These are phyloP conservation scores for Groenewaldozyma sp. DNA, from an alignment of 1,139 yeast species.

Conservation along the genomic window DNA sequence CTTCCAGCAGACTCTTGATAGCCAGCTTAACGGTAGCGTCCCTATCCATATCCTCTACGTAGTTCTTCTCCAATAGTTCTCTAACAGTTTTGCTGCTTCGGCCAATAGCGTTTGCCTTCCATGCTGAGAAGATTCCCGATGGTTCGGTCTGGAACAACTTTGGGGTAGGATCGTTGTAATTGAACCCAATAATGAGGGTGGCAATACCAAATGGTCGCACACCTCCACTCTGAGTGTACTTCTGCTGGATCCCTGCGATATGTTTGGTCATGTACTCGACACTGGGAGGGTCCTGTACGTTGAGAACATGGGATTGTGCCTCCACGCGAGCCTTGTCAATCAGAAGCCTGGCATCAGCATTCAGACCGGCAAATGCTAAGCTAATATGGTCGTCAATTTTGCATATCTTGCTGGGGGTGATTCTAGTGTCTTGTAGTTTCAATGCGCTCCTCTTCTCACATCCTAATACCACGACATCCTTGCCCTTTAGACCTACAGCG, in stretches of 20 bases:
- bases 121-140: conserved; percentile 94
- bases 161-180: conserved; percentile 72
- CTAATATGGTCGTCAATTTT: conserved; percentile 85
- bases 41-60: conserved; percentile 60
- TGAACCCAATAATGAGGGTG: conserved; percentile 92
- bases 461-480: conserved; percentile 80
- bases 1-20: conserved; percentile 81
- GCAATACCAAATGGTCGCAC: conserved; percentile 94
- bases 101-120: conserved; percentile 98
- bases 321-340: conserved; percentile 94
- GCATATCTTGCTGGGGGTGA: conserved; percentile 90
- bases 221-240: conserved; percentile 97
- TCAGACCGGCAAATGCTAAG: conserved; percentile 92
- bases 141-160: conserved; percentile 93
- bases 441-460: conserved; percentile 95
- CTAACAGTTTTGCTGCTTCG: conserved; percentile 91
- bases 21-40: conserved; percentile 75
- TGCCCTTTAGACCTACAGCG: conserved; percentile 94
- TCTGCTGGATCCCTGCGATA: conserved; percentile 95
- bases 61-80: conserved; percentile 89
- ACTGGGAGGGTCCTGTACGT: conserved; percentile 88
- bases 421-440: conserved; percentile 92
- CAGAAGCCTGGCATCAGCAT: conserved; percentile 93
- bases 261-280: conserved; percentile 88
- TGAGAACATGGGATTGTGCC: conserved; percentile 92